Conservation (phyloP, 2,329 filamentous ascomycete species). For the Cytospora schulzeri region DNA sequence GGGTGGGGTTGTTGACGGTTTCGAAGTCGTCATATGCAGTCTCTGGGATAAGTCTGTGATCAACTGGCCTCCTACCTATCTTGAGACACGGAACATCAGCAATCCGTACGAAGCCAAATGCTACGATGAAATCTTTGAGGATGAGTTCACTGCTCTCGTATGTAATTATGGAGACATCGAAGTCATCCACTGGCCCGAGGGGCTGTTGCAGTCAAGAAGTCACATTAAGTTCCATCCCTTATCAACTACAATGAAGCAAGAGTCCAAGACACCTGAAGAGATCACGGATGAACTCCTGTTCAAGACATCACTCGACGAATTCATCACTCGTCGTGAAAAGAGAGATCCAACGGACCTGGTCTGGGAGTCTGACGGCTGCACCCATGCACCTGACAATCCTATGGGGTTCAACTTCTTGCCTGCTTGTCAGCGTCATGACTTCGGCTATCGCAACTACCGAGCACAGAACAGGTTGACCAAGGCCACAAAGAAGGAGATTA, state of each 20-base stretch:
- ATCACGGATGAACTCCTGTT: slow-evolving; percentile 52
- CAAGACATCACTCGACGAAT: slow-evolving; percentile 43
- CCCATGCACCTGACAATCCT: slow-evolving; percentile 46
- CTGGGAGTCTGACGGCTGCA: slow-evolving; percentile 49
- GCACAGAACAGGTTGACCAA: slow-evolving; percentile 49
- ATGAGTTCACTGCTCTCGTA: background rate
- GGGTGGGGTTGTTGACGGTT: background rate
- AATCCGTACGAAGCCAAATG: background rate
- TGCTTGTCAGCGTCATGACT: slow-evolving; percentile 58
- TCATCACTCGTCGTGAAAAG: slow-evolving; percentile 44
- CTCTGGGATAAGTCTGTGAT: background rate
- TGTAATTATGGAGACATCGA: background rate
- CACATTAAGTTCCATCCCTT: background rate
- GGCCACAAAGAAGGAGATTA: slow-evolving; percentile 46
- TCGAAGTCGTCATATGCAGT: background rate
- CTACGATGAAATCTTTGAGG: background rate
- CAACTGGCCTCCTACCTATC: background rate
- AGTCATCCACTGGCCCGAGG: background rate
- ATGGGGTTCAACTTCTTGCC: slow-evolving; percentile 46
- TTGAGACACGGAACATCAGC: background rate
- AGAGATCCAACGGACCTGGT: slow-evolving; percentile 42
- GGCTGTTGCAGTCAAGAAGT: background rate
- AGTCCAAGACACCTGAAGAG: background rate
- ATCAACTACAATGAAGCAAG: background rate
- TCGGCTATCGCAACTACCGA: slow-evolving; percentile 58